These are phyloP conservation scores for Thuidium tamariscinum DNA, from an alignment of 225 moss, liverwort and hornwort species.

Conservation along the genomic window DNA sequence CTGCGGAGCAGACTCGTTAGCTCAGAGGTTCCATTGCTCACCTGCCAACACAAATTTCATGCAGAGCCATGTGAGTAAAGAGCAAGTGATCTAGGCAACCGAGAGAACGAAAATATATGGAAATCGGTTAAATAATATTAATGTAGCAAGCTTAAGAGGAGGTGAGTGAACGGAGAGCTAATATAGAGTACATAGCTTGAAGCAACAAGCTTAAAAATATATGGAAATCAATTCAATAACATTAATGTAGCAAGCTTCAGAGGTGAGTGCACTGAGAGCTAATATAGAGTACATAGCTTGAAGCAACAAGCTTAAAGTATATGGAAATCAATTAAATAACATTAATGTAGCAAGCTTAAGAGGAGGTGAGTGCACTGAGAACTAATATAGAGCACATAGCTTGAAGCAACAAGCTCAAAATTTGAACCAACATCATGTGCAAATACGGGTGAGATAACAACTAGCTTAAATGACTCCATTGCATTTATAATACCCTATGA, in stretches of 20 bases:
- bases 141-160: neutral
- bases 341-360: neutral
- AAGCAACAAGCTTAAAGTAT: neutral
- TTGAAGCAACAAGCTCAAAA: neutral
- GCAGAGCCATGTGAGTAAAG: neutral
- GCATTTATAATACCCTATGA: neutral
- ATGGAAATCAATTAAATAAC: neutral
- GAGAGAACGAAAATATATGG: neutral
- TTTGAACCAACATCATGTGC: neutral
- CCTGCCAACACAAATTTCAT: slow-evolving; percentile 1
- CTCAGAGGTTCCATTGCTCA: neutral
- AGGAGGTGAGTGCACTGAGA: neutral
- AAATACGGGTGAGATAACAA: neutral
- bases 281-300: neutral
- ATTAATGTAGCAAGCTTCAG: neutral
- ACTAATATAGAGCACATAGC: neutral
- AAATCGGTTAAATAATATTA: neutral
- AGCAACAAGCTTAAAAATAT: neutral
- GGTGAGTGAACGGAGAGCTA: neutral
- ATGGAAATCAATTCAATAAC: neutral
- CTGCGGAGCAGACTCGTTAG: slow-evolving; percentile 9
- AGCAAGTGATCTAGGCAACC: neutral
- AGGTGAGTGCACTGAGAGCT: neutral
- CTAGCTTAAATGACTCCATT: neutral
- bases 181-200: neutral